Evolutionary conservation across 1,139 yeast genomes (phyloP), one percentile per base, ranked within the genome.

Genomic region (Yamadazyma blattariae): DNA sequence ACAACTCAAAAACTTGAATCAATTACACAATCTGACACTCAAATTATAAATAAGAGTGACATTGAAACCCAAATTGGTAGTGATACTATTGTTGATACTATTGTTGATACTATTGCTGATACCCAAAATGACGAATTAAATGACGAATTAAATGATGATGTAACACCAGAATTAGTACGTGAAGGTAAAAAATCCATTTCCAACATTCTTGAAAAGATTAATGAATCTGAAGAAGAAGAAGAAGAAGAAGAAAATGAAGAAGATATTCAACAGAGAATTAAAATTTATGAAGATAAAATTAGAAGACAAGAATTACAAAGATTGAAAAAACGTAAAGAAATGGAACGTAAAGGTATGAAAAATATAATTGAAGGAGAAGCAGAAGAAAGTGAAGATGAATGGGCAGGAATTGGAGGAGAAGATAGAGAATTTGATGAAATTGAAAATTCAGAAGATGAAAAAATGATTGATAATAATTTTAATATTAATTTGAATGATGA

Each of bases 321-420:
- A 11, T 58, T 68, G 25, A 59, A 58, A 41, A 61, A 57, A 38
- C 64, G 78, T 44, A 65, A 61, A 46, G 80, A 74, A 45, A 59
- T 74, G 60, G 79, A 69, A 45, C 59, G 69, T 28, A 67, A 64
- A 40, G 82, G 82, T 0, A 54, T 77, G 22, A 66, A 67, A 38
- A 63, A 66, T n/a, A 64, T 81, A 15, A 66, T 84, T 42, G 90
- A 85, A 43, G 85, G 83, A 29, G 96, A 90, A 64, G 98, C 98
- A 30, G 94, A 80, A 47, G 97, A 92, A 64, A 87, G 96, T 27
- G 97, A 92, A 45, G 97, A 90, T 65, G 97, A 90, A 63, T 90
- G 95, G 90, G 81, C 80, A 33, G 96, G 96, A 2, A 55, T 86
- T 37, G 97, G 96, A 37, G 96, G 96, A 40, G 70, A 57, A 9